Conservation (phyloP, 441 rosid genomes). For the Adansonia gregorii region DNA sequence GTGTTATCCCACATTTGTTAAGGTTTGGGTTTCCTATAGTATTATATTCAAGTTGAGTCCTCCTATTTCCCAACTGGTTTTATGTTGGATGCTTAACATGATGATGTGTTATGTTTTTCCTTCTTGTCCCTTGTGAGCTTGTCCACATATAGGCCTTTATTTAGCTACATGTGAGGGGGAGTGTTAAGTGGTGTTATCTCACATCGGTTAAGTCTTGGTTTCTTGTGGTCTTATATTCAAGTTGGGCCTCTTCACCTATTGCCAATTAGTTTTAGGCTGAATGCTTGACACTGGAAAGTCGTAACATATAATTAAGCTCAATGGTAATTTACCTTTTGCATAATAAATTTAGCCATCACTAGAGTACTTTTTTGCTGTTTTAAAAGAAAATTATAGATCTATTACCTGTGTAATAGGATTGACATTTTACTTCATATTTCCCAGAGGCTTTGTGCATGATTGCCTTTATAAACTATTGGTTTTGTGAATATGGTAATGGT, state of each 20-base stretch:
- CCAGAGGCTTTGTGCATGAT: background rate
- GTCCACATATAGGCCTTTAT: too few species aligned
- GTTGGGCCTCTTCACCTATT: conserved; percentile 10
- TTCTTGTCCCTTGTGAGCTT: too few species aligned
- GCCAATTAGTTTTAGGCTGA: background rate
- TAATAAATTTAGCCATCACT: background rate
- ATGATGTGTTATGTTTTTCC: too few species aligned
- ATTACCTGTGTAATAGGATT: background rate
- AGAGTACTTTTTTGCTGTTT: background rate
- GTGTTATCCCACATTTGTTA: background rate
- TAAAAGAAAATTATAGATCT: background rate
- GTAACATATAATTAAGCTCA: background rate
- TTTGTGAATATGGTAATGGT: background rate
- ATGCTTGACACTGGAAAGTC: conserved; percentile 14
- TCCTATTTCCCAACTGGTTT: too few species aligned
- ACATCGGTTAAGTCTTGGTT: background rate
- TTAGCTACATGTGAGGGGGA: too few species aligned
- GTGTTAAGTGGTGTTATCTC: background rate
- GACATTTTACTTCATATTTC: background rate
- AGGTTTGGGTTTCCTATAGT: too few species aligned
- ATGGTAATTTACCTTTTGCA: background rate
- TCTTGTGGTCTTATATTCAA: background rate
- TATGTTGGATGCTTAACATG: too few species aligned
- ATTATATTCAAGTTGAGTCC: too few species aligned
- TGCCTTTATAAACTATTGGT: background rate